These are phyloP conservation scores for Drechslerella stenobrocha DNA, from an alignment of 2,329 filamentous ascomycete species.

Conservation along the genomic window DNA sequence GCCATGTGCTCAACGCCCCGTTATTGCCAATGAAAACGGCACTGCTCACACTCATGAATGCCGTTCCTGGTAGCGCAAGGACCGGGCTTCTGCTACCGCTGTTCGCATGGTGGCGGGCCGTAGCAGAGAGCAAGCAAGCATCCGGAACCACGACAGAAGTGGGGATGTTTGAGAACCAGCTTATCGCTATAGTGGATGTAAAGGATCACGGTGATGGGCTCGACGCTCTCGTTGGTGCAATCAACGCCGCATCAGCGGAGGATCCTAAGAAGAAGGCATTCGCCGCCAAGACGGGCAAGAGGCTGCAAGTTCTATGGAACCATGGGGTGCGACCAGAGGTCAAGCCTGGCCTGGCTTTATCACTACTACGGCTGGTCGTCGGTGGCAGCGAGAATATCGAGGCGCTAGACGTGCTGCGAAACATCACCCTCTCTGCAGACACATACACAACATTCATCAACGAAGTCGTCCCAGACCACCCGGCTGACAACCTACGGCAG, in stretches of 20 bases:
- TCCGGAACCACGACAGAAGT: slow-evolving; percentile 56
- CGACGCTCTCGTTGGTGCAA: slow-evolving; percentile 57
- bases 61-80: slow-evolving; percentile 72
- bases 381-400: slow-evolving; percentile 55
- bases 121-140: slow-evolving; percentile 61
- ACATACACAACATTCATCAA: slow-evolving; percentile 30
- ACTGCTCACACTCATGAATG: slow-evolving; percentile 72
- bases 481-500: slow-evolving; percentile 32
- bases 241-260: slow-evolving; percentile 21
- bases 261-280: slow-evolving; percentile 23
- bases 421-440: slow-evolving; percentile 66
- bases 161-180: slow-evolving; percentile 60
- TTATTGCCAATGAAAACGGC: slow-evolving; percentile 69
- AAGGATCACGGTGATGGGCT: slow-evolving; percentile 64
- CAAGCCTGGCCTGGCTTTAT: slow-evolving; percentile 49
- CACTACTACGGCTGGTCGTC: slow-evolving; percentile 27
- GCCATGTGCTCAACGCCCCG: slow-evolving; percentile 71
- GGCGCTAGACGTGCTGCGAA: slow-evolving; percentile 72
- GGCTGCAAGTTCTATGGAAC: slow-evolving; percentile 35
- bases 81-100: slow-evolving; percentile 76
- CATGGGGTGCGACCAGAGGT: slow-evolving; percentile 30
- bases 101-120: slow-evolving; percentile 68
- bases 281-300: slow-evolving; percentile 48
- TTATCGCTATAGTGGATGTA: slow-evolving; percentile 62
- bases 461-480: slow-evolving; percentile 33